These are phyloP conservation scores for Marasmius tenuissimus DNA, from an alignment of 1,284 basidiomycete species.

Conservation along the genomic window DNA sequence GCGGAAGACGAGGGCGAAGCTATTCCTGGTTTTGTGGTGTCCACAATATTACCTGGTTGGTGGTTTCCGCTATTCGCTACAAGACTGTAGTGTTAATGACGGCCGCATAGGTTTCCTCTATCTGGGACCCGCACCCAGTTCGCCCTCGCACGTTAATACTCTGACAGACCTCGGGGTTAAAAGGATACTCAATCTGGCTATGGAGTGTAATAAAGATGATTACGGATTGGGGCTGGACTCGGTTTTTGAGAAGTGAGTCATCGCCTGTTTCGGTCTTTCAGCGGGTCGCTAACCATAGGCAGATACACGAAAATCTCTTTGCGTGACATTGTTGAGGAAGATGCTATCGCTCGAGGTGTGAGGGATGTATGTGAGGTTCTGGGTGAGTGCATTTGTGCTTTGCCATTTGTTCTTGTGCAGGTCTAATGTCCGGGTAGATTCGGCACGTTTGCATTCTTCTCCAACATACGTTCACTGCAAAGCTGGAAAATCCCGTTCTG, in stretches of 20 bases:
- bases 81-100: slow-evolving; percentile 17
- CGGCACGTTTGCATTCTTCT: slow-evolving; percentile 84
- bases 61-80: slow-evolving; percentile 46
- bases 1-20: slow-evolving; percentile 50
- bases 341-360: slow-evolving; percentile 82
- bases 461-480: slow-evolving; percentile 97
- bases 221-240: slow-evolving; percentile 66
- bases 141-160: slow-evolving; percentile 71
- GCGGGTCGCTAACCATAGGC: not conserved
- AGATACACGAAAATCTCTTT: slow-evolving; percentile 74
- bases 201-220: slow-evolving; percentile 82
- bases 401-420: not conserved
- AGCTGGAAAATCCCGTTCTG: slow-evolving; percentile 93
- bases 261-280: not conserved
- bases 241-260: slow-evolving; percentile 75
- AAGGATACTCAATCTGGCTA: slow-evolving; percentile 88
- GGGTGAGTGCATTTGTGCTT: slow-evolving; percentile 50
- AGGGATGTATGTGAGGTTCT: slow-evolving; percentile 84
- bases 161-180: slow-evolving; percentile 78
- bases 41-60: slow-evolving; percentile 88
- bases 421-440: slow-evolving; percentile 58
- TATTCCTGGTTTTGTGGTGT: slow-evolving; percentile 70
- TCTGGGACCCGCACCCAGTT: slow-evolving; percentile 84
- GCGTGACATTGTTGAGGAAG: slow-evolving; percentile 94
- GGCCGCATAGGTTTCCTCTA: not conserved